phyloP scores from a whole-genome alignment of 2,329 filamentous ascomycete genomes.

The Pseudopithomyces maydicus region DNA sequence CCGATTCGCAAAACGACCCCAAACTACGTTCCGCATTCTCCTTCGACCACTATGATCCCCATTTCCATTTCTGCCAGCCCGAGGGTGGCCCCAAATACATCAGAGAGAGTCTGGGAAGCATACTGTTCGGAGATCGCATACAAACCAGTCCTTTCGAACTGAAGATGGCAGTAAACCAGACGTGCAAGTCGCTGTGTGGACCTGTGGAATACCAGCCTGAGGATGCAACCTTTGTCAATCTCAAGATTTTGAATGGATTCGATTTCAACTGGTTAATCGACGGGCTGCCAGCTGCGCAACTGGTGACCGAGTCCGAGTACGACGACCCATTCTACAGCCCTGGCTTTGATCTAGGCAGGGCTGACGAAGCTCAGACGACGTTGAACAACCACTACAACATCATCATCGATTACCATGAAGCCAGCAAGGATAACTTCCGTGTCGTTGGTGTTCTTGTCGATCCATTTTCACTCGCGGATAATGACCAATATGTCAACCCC shows the following conservation, averaged over 20 bases:
- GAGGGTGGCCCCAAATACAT: slow-evolving; percentile 76
- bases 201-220: slow-evolving; percentile 67
- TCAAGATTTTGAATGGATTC: slow-evolving; percentile 81
- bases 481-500: slow-evolving; percentile 53
- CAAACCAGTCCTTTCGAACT: slow-evolving; percentile 94
- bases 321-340: slow-evolving; percentile 85
- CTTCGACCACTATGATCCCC: slow-evolving; percentile 92
- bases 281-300: slow-evolving; percentile 86
- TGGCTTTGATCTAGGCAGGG: slow-evolving; percentile 79
- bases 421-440: slow-evolving; percentile 72
- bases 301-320: slow-evolving; percentile 76
- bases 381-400: slow-evolving; percentile 98
- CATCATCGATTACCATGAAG: slow-evolving; percentile 86
- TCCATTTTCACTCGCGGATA: slow-evolving; percentile 71
- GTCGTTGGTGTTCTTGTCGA: slow-evolving; percentile 92
- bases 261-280: slow-evolving; percentile 96
- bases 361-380: slow-evolving; percentile 48
- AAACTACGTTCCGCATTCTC: slow-evolving; percentile 91
- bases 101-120: slow-evolving; percentile 90
- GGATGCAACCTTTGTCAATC: slow-evolving; percentile 79
- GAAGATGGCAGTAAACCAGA: slow-evolving; percentile 83
- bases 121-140: slow-evolving; percentile 95
- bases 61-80: slow-evolving; percentile 87
- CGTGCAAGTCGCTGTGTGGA: slow-evolving; percentile 80
- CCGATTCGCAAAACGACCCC: slow-evolving; percentile 75